Percentiles rank a stretch among this genome's conserved stretches.
phyloP scores from a whole-genome alignment of 257 asterid genomes.

The Jacaranda mimosifolia region DNA sequence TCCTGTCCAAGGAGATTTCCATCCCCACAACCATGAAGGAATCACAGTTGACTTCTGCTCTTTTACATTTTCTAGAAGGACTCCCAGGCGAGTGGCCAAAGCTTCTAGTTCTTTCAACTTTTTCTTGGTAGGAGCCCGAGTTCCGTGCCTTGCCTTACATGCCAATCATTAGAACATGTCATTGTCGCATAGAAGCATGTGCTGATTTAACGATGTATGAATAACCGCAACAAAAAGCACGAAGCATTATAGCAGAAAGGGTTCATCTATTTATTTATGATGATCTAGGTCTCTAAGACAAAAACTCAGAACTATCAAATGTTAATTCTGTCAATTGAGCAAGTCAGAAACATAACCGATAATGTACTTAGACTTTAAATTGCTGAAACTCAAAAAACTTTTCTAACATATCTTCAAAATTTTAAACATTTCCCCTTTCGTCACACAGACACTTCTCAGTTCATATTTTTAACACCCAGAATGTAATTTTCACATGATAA shows the following conservation, averaged over 20 bases:
- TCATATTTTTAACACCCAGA: background rate
- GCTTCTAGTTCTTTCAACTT: conserved; percentile 73
- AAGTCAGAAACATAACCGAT: background rate
- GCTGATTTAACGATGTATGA: conserved; percentile 4
- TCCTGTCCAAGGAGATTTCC: conserved; percentile 96
- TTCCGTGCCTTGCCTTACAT: conserved; percentile 92
- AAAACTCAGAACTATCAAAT: background rate
- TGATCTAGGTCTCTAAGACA: background rate
- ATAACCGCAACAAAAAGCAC: background rate
- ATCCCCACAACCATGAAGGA: conserved; percentile 82
- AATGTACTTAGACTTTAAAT: background rate
- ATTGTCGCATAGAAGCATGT: conserved; percentile 12
- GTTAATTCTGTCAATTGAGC: background rate
- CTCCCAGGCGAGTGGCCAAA: conserved; percentile 65
- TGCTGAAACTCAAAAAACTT: background rate
- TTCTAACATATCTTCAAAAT: background rate
- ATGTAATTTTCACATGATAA: conserved; percentile 1
- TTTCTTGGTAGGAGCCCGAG: conserved; percentile 98
- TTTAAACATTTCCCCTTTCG: conserved; percentile 2
- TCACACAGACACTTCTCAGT: background rate
- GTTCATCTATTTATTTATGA: conserved; percentile 4
- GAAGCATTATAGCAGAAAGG: background rate
- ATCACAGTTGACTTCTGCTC: conserved; percentile 54
- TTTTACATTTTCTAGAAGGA: conserved; percentile 63
- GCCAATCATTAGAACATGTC: conserved; percentile 34